Conservation (phyloP, 306 rosid genomes). For the Sicyos baderoa region DNA sequence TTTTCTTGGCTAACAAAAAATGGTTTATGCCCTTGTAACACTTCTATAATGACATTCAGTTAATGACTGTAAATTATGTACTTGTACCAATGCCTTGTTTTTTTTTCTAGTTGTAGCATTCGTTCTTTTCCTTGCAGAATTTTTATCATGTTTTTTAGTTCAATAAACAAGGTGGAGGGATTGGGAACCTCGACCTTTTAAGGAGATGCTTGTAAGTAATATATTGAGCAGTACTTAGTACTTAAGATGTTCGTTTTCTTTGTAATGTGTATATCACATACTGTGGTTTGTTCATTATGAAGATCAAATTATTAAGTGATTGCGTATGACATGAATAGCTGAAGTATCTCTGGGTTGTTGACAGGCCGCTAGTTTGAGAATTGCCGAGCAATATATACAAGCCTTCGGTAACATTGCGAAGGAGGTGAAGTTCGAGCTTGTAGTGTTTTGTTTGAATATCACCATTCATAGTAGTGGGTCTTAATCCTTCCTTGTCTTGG, state of each 20-base stretch:
- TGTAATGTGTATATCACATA: not conserved
- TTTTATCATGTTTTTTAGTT: not conserved
- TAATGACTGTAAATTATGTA: not conserved
- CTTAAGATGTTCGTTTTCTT: not conserved
- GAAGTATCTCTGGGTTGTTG: constrained; percentile 18
- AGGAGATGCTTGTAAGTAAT: not conserved
- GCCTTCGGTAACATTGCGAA: constrained; percentile 88
- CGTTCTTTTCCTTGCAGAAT: not conserved
- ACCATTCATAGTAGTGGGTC: not conserved
- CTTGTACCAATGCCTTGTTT: not conserved
- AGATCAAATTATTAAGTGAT: constrained; percentile 7
- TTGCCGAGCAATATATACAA: constrained; percentile 82
- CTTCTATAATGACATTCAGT: not conserved
- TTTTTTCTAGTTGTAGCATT: not conserved
- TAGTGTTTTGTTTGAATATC: not conserved
- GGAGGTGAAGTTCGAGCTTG: constrained; percentile 46
- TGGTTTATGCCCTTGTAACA: no score
- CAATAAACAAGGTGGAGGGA: not conserved
- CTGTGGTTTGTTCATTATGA: not conserved
- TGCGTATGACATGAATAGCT: not conserved
- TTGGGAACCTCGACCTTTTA: not conserved
- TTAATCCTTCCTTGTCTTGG: constrained; percentile 1
- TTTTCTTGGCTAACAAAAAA: no score
- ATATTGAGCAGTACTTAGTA: not conserved
- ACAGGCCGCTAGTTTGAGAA: constrained; percentile 90